These are phyloP conservation scores for Ogataea pignaliae DNA, from an alignment of 805 yeast genomes.

Conservation along the genomic window DNA sequence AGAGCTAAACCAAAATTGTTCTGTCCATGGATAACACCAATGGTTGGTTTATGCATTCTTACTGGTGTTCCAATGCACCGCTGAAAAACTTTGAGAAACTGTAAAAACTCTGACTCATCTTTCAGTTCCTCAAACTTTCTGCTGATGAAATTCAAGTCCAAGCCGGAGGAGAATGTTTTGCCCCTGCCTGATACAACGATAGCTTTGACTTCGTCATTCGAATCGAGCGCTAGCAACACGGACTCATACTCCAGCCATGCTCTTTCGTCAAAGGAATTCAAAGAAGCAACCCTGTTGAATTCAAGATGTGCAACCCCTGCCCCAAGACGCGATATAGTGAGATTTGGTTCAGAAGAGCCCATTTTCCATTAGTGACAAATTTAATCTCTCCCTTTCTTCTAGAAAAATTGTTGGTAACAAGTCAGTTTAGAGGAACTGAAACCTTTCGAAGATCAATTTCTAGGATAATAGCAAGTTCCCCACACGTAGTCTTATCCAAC, in stretches of 20 bases:
- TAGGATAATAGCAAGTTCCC: too few relatives aligned
- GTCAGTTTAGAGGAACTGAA: too few relatives aligned
- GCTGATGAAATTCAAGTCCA: constrained; percentile 43
- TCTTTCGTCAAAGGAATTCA: constrained; percentile 53
- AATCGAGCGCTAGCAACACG: constrained; percentile 42
- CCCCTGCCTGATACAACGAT: constrained; percentile 57
- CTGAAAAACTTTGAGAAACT: constrained; percentile 55
- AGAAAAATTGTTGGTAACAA: too few relatives aligned
- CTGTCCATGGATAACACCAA: constrained; percentile 62
- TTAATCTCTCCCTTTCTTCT: too few relatives aligned
- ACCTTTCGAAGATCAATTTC: too few relatives aligned
- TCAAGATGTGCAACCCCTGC: constrained; percentile 45
- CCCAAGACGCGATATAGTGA: constrained; percentile 1
- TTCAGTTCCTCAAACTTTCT: constrained; percentile 9
- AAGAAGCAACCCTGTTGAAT: constrained; percentile 53
- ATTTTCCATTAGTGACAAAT: too few relatives aligned
- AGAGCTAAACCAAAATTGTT: constrained; percentile 58
- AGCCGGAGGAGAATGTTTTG: constrained; percentile 58
- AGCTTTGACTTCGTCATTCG: constrained; percentile 41
- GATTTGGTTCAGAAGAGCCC: neutral
- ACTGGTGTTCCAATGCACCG: constrained; percentile 46
- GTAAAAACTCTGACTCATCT: constrained; percentile 18
- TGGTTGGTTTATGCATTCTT: constrained; percentile 53
- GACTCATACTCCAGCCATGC: constrained; percentile 56
- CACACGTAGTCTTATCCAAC: too few relatives aligned